Percentiles rank a stretch among this genome's conserved stretches.
These are phyloP conservation scores for Discostella stelligera DNA, from an alignment of 352 stramenopile species.

Conservation along the genomic window DNA sequence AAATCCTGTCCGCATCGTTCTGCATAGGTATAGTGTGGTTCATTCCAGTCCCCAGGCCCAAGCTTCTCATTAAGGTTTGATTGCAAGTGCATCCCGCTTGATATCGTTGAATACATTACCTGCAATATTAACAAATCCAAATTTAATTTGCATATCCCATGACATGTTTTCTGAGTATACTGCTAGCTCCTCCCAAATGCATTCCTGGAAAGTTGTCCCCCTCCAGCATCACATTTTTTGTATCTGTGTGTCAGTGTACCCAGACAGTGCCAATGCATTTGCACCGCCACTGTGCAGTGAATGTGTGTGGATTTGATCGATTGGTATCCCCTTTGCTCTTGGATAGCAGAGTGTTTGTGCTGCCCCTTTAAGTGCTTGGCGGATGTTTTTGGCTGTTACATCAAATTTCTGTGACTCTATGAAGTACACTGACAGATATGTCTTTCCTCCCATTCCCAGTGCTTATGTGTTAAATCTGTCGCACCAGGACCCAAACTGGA, in stretches of 20 bases:
- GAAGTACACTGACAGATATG: constrained; percentile 10
- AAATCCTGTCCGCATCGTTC: not conserved
- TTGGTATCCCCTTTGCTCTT: constrained; percentile 18
- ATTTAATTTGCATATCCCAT: constrained; percentile 13
- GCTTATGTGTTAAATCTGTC: not conserved
- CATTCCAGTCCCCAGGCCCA: no score
- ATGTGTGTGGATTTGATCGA: constrained; percentile 23
- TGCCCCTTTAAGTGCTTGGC: constrained; percentile 5
- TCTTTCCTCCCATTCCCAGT: not conserved
- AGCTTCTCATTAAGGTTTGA: no score
- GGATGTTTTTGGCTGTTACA: constrained; percentile 2
- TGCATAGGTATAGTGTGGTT: no score
- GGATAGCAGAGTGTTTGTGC: constrained; percentile 4
- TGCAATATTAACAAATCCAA: constrained; percentile 27
- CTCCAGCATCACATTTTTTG: constrained; percentile 20
- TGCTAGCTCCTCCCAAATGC: constrained; percentile 1
- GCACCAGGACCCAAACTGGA: not conserved
- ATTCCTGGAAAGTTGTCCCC: constrained; percentile 24
- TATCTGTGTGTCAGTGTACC: constrained; percentile 13
- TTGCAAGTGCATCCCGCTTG: not conserved
- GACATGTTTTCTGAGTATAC: constrained; percentile 18
- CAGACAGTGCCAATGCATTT: constrained; percentile 13
- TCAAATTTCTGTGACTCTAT: not conserved
- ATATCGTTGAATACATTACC: constrained; percentile 14
- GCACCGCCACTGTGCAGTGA: constrained; percentile 22